These are phyloP conservation scores for Calamus simplicifolius DNA, from an alignment of 176 grass and related monocot genomes.

Conservation along the genomic window DNA sequence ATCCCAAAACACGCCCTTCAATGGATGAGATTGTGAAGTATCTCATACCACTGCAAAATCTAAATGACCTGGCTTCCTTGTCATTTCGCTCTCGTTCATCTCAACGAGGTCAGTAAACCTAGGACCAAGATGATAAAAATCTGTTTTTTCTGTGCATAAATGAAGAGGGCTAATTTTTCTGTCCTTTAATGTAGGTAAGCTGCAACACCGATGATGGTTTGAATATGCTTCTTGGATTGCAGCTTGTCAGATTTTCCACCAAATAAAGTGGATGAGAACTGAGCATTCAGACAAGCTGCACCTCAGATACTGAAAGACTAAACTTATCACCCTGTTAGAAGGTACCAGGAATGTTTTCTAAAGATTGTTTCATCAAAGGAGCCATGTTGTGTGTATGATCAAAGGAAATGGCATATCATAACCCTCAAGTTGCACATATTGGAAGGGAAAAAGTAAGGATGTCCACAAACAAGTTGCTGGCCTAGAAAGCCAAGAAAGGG, in stretches of 20 bases:
- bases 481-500: no score
- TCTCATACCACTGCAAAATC: slow-evolving; percentile 56
- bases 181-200: slow-evolving; percentile 33
- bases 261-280: slow-evolving; percentile 7
- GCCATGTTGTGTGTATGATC: no score
- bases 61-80: slow-evolving; percentile 65
- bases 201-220: slow-evolving; percentile 27
- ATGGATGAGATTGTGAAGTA: slow-evolving; percentile 75
- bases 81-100: slow-evolving; percentile 43
- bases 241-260: slow-evolving; percentile 5
- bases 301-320: neutral
- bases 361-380: neutral
- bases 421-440: no score
- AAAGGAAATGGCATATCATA: no score
- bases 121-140: neutral
- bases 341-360: neutral
- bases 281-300: neutral
- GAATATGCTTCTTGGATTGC: neutral
- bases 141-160: neutral
- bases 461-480: no score
- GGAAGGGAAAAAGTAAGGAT: no score
- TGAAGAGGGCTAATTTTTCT: neutral
- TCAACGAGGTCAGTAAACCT: slow-evolving; percentile 48
- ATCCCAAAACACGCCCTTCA: slow-evolving; percentile 52
- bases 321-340: slow-evolving; percentile 5